phyloP scores from a whole-genome alignment of 305 asterid species.

The Fraxinus greggii region DNA sequence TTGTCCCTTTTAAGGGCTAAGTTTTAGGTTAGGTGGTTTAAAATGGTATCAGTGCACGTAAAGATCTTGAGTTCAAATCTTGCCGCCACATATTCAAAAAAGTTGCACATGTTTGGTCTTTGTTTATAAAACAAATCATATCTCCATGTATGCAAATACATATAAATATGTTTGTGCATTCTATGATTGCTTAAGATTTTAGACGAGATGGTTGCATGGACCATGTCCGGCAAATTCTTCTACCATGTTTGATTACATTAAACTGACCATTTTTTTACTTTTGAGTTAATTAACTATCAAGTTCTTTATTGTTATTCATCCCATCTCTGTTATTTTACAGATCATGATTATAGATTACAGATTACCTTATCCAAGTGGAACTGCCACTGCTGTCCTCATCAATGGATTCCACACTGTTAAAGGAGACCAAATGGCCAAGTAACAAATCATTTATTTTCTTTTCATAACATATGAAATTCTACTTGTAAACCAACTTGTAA shows the following conservation, averaged over 20 bases:
- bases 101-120: not conserved
- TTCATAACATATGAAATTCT: not conserved
- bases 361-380: constrained; percentile 84
- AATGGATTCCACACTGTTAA: constrained; percentile 81
- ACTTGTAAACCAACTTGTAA: not conserved
- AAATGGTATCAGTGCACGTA: not conserved
- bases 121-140: not conserved
- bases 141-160: not conserved
- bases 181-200: not conserved
- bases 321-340: constrained; percentile 37
- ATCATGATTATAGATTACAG: constrained; percentile 77
- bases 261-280: not conserved
- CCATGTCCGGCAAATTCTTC: not conserved
- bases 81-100: not conserved
- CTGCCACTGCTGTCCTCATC: constrained; percentile 91
- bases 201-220: not conserved
- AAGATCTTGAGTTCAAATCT: not conserved
- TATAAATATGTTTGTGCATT: not conserved
- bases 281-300: not conserved
- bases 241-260: not conserved
- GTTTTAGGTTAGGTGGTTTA: not conserved
- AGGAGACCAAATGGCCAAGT: constrained; percentile 76
- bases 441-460: constrained; percentile 17
- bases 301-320: not conserved
- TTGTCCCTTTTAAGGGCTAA: not conserved